Conservation (phyloP, 495 filamentous ascomycete genomes). For the Lasiosphaeria ovina region DNA sequence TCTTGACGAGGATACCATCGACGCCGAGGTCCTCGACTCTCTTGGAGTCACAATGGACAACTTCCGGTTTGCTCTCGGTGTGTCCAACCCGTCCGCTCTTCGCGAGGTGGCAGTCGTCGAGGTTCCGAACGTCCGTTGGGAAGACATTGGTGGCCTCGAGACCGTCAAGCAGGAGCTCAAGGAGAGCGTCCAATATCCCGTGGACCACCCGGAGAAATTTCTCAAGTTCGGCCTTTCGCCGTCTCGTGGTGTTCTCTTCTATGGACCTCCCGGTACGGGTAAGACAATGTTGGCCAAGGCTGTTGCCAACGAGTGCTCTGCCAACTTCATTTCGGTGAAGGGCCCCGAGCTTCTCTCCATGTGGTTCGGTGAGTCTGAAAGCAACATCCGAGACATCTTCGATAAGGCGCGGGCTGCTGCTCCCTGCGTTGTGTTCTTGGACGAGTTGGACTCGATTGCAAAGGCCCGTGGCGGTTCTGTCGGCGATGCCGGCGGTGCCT, state of each 20-base stretch:
- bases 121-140: slow-evolving; percentile 98
- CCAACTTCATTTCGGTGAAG: slow-evolving; percentile 99
- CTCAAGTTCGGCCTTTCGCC: slow-evolving; percentile 99
- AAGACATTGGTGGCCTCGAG: slow-evolving; percentile 98
- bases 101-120: slow-evolving; percentile 99
- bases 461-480: slow-evolving; percentile 98
- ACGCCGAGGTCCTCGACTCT: slow-evolving; percentile 96
- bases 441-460: slow-evolving; percentile 97
- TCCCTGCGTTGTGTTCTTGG: slow-evolving; percentile 98
- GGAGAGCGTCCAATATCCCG: slow-evolving; percentile 98
- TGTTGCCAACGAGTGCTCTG: slow-evolving; percentile 97
- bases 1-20: slow-evolving; percentile 97
- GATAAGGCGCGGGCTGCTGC: slow-evolving; percentile 98
- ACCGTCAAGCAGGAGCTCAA: slow-evolving; percentile 99
- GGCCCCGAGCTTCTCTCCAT: slow-evolving; percentile 96
- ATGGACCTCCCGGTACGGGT: slow-evolving; percentile 98
- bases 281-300: slow-evolving; percentile 99
- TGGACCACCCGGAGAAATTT: slow-evolving; percentile 99
- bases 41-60: slow-evolving; percentile 99
- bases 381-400: slow-evolving; percentile 99
- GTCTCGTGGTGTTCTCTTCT: slow-evolving; percentile 97
- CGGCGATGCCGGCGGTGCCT: slow-evolving; percentile 96
- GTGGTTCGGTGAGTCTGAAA: slow-evolving; percentile 99
- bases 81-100: slow-evolving; percentile 96
- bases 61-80: slow-evolving; percentile 96